Evolutionary conservation across 768 basidiomycete genomes (phyloP).

Genomic region (Termitomyces eurrhizus): DNA sequence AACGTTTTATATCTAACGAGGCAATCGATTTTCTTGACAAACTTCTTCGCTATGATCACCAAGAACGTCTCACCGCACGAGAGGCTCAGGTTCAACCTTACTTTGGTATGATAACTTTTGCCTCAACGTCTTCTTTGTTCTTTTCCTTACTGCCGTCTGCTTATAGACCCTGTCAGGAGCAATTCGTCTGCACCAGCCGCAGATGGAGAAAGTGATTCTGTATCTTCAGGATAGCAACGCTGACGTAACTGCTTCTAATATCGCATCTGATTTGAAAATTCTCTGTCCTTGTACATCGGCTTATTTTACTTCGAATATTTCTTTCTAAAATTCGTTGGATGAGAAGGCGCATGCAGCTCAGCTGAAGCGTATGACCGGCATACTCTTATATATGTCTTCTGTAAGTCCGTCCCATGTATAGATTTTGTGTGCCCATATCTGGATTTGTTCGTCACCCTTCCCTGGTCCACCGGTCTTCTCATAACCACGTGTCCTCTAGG

Average conservation of each 20-base stretch:
- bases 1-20: slow-evolving; percentile 94
- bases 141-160: slow-evolving; percentile 11
- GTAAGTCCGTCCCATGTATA: neutral
- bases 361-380: neutral
- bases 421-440: neutral
- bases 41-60: slow-evolving; percentile 94
- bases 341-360: neutral
- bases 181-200: slow-evolving; percentile 36
- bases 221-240: slow-evolving; percentile 38
- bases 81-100: slow-evolving; percentile 93
- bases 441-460: neutral
- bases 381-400: neutral
- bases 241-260: slow-evolving; percentile 12
- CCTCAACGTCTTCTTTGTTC: slow-evolving; percentile 10
- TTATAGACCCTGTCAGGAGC: slow-evolving; percentile 63
- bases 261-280: slow-evolving; percentile 13
- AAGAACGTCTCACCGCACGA: slow-evolving; percentile 90
- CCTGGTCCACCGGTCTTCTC: neutral
- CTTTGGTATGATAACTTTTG: slow-evolving; percentile 58
- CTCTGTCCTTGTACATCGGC: slow-evolving; percentile 12
- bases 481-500: slow-evolving; percentile 5
- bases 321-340: slow-evolving; percentile 1
- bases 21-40: slow-evolving; percentile 96
- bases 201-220: slow-evolving; percentile 66
- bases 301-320: slow-evolving; percentile 12